phyloP scores from a whole-genome alignment of 108 stramenopile genomes.

The Fistulifera pelliculosa region DNA sequence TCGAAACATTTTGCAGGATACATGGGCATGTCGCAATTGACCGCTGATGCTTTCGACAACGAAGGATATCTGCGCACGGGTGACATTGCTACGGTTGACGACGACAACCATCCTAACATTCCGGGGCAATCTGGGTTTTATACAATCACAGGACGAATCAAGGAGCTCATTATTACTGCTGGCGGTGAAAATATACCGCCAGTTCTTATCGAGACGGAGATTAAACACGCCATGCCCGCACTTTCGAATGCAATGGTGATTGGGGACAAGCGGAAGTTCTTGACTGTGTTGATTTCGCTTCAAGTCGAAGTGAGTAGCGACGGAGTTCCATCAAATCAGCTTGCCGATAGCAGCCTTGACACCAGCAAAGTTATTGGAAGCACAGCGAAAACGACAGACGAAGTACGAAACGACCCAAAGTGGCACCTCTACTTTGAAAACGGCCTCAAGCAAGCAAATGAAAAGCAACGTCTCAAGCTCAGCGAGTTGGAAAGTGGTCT shows the following conservation, averaged over 20 bases:
- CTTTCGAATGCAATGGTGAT: slow-evolving; percentile 37
- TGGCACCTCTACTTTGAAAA: slow-evolving; percentile 18
- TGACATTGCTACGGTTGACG: slow-evolving; percentile 16
- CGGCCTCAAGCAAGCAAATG: slow-evolving; percentile 16
- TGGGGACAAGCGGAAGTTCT: slow-evolving; percentile 63
- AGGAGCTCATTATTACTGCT: slow-evolving; percentile 58
- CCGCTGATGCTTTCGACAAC: slow-evolving; percentile 38
- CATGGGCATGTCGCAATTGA: slow-evolving; percentile 57
- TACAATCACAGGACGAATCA: slow-evolving; percentile 32
- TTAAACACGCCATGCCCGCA: slow-evolving; percentile 40
- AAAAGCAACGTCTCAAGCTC: slow-evolving; percentile 56
- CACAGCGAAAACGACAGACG: slow-evolving; percentile 38
- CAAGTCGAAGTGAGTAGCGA: slow-evolving; percentile 19
- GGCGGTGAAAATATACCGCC: slow-evolving; percentile 76
- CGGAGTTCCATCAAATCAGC: slow-evolving; percentile 20
- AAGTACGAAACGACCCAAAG: slow-evolving; percentile 36
- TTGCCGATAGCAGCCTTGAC: slow-evolving; percentile 48
- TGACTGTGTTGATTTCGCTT: slow-evolving; percentile 22
- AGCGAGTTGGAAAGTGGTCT: slow-evolving; percentile 48
- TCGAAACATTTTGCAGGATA: slow-evolving; percentile 80
- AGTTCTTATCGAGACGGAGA: slow-evolving; percentile 55
- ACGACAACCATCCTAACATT: slow-evolving; percentile 5
- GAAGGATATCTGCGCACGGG: slow-evolving; percentile 65
- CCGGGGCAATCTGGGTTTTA: slow-evolving; percentile 12
- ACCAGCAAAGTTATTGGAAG: slow-evolving; percentile 23